Evolutionary conservation across 2,329 filamentous ascomycete species (phyloP), one percentile per base, ranked within the genome.

Genomic region (Clarireedia sp.): DNA sequence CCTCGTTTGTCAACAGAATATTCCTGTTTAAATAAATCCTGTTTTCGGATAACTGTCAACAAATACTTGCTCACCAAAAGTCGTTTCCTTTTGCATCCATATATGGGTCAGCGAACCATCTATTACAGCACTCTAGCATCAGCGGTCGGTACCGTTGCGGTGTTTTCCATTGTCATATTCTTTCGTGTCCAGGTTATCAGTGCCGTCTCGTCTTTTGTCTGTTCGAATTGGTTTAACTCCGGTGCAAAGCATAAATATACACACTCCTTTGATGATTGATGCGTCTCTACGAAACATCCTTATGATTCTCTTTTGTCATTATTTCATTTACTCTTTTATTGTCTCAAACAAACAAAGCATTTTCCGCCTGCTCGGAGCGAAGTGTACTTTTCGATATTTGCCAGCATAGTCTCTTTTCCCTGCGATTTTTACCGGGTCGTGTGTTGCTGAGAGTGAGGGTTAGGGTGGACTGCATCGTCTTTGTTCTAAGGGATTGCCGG

Each of bases 221-320:
- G n/a, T 46, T 46, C n/a, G 8, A 46, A 46, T 46, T 46, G 44
- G 44, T 46, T 46, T 23, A 26, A 23, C 21, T 46, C 44, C 8
- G 44, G 14, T 23, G 44, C 24, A 26, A 26, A 26, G 21, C 19
- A 46, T 46, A 26, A 6, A 46, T 21, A 21, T 21, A 46, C 24
- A 46, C 44, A 46, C 21, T 46, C 44, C 44, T 46, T 46, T 46
- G 7, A 46, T 46, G 44, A 46, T 46, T 46, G 24, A 46, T 24
- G 21, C n/a, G 44, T 41, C 19, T 7, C 6, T 41, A 41, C 19
- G 38, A 19, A 41, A 41, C 29, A 33, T 33, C 9, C 29, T 33
- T 33, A 33, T 33, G 29, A 33, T 33, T 33, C 29, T 33, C 29
- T 33, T 33, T 33, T 33, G 29, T 33, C 12, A 4, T 33, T 33